Conservation (phyloP, 305 asterid genomes). For the Nicotiana rustica region DNA sequence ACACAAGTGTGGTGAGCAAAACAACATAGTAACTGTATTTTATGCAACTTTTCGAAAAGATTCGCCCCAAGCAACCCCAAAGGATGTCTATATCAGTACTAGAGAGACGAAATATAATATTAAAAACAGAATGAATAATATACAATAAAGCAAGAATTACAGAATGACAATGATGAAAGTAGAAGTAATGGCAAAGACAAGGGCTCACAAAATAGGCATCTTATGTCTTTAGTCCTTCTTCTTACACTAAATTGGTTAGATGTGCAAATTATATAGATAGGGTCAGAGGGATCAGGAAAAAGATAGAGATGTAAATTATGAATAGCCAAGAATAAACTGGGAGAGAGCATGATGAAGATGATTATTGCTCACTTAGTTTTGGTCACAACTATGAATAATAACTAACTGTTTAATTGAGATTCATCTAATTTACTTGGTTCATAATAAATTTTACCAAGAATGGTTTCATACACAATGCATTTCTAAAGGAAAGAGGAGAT, state of each 20-base stretch:
- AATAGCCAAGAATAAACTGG: background rate
- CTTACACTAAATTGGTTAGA: background rate
- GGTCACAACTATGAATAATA: background rate
- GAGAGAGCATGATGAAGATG: background rate
- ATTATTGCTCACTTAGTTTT: background rate
- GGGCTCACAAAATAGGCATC: background rate
- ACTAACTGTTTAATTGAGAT: background rate
- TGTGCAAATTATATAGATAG: background rate
- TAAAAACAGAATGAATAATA: background rate
- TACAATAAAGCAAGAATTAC: background rate
- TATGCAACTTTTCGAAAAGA: background rate
- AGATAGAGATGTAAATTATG: background rate
- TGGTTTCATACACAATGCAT: background rate
- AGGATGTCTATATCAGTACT: background rate
- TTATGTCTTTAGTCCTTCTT: background rate
- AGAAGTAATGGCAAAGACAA: background rate
- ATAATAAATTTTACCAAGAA: background rate
- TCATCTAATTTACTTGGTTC: slow-evolving; percentile 22
- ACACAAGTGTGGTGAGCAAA: background rate
- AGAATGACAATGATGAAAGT: background rate
- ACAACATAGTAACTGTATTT: background rate
- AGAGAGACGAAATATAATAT: background rate
- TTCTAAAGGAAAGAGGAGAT: background rate
- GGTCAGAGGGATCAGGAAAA: background rate
- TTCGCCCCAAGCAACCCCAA: slow-evolving; percentile 20